A percentile compares a stretch with the other conserved stretches of the same genome.
Evolutionary conservation across 78 protist genomes (phyloP).

Genomic region (Dictyostelium purpureum): DNA sequence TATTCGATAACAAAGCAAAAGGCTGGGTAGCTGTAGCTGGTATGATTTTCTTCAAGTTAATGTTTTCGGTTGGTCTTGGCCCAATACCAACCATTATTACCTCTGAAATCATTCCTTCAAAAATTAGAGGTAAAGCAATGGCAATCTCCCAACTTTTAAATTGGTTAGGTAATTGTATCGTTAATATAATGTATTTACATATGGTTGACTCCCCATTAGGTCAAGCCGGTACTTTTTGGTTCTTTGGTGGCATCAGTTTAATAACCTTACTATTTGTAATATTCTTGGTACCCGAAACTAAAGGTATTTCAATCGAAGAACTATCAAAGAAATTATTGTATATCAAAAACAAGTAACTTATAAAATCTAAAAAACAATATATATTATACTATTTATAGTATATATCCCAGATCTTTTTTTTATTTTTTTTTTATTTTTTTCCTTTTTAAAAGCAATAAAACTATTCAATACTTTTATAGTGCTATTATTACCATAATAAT

Average conservation of each 20-base stretch:
- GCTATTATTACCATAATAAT: too few species aligned
- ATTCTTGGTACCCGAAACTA: constrained; percentile 57
- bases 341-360: neutral
- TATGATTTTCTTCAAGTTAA: constrained; percentile 49
- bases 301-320: constrained; percentile 57
- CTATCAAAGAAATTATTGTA: constrained; percentile 15
- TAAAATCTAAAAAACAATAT: neutral
- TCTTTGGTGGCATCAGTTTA: constrained; percentile 41
- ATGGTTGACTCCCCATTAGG: constrained; percentile 5
- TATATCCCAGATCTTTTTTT: too few species aligned
- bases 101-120: constrained; percentile 53
- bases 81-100: constrained; percentile 52
- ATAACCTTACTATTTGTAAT: constrained; percentile 7
- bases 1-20: neutral
- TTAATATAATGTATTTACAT: constrained; percentile 30
- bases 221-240: constrained; percentile 31
- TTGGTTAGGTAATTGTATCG: constrained; percentile 64
- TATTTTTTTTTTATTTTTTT: too few species aligned
- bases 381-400: too few species aligned
- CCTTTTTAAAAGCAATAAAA: too few species aligned
- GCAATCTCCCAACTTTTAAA: constrained; percentile 27
- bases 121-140: constrained; percentile 61
- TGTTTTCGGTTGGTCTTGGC: constrained; percentile 55
- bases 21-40: constrained; percentile 64
- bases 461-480: too few species aligned